Base-by-base conservation (phyloP, 2,329 filamentous ascomycete genomes). In the Cordyceps pruinosa region DNA sequence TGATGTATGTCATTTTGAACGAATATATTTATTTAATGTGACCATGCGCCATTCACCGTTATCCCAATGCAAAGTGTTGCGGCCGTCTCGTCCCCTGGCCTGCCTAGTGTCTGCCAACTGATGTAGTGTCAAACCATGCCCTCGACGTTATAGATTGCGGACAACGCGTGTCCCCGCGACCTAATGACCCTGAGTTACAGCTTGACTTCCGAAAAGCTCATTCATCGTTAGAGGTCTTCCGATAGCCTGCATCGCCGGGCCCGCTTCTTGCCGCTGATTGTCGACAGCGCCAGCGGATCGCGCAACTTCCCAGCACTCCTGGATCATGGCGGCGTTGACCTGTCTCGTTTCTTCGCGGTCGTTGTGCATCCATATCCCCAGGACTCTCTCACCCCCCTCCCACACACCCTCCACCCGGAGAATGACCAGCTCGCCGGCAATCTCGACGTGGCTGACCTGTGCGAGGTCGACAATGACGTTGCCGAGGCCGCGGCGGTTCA, bases 401-500 rank as follows among this genome's bases (percentile, higher is more conserved):
- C 70, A 66, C n/a, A 65, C 64, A 35, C 67, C 70, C 34, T 73
- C 70, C 10, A 74, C 66, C 35, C 77, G 70, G 49, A 78, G 69
- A 56, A 82, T 80, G 54, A 84, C 70, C 41, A 85, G 75, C 61
- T 82, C 77, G 4, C 72, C 75, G 19, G 74, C 79, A 25, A 87
- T 75, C 69, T 91, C 87, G 41, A 88, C 83, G 58, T 87, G 79
- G 41, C 73, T 75, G 34, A 85, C 79, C 17, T 77, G 75, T 12
- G 76, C 76, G n/a, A 90, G 74, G 59, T 85, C 82, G 13, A 89
- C 75, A 41, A 85, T 77, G 55, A 91, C 79, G 65, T 93, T 92
- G 52, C 87, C 80, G 51, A 90, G 73, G 0, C 85, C 84, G 41
- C 85, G 81, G 45, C 89, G 79, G 71, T 90, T 92, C 60, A 93